These are phyloP conservation scores for Pseudofabraea citricarpa DNA, from an alignment of 2,329 filamentous ascomycete species.

Conservation along the genomic window DNA sequence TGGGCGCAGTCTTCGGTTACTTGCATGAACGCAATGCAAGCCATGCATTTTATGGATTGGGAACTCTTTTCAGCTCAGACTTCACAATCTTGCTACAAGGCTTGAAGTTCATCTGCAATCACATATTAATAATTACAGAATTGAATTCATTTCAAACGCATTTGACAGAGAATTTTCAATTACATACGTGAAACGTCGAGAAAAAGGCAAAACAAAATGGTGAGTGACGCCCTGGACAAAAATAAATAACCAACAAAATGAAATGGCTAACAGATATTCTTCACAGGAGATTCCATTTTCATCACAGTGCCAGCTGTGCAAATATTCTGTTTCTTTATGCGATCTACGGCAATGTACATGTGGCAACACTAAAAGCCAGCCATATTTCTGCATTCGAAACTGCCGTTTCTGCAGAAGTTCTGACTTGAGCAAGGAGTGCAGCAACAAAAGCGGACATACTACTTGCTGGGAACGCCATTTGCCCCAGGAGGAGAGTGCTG, in stretches of 20 bases:
- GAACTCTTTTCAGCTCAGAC: too few relatives aligned
- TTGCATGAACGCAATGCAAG: too few relatives aligned
- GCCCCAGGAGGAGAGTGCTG: conserved; percentile 3
- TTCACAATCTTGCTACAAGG: too few relatives aligned
- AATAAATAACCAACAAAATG: neutral
- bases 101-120: too few relatives aligned
- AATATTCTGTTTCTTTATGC: neutral
- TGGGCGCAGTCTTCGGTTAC: too few relatives aligned
- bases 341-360: conserved; percentile 5
- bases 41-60: too few relatives aligned
- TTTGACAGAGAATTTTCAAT: too few relatives aligned
- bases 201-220: neutral
- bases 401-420: conserved; percentile 5
- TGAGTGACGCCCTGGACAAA: too few relatives aligned
- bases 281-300: conserved; percentile 2
- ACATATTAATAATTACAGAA: too few relatives aligned
- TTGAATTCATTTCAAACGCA: too few relatives aligned
- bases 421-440: conserved; percentile 3
- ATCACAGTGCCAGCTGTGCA: conserved; percentile 2
- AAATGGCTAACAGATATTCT: neutral
- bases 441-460: neutral
- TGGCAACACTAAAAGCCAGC: neutral
- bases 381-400: conserved; percentile 1
- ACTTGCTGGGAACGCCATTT: conserved; percentile 5
- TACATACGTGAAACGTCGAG: neutral